Conservation (phyloP, 148 eudicot genomes). For the Cornus florida region DNA sequence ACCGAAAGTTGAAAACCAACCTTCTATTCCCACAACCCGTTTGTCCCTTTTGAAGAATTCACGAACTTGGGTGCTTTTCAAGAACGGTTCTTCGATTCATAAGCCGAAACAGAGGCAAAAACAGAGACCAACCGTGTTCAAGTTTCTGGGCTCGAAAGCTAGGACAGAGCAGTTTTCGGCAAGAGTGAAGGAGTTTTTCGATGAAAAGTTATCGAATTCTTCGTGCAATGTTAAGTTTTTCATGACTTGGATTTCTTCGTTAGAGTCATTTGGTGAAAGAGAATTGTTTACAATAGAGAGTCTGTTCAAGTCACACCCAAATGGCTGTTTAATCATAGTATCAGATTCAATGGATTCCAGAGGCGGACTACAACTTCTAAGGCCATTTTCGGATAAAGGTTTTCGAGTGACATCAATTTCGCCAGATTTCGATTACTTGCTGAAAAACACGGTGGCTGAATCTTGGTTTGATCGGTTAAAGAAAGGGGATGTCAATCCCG, state of each 20-base stretch:
- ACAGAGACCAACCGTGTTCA: background rate
- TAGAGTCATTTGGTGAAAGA: conserved; percentile 52
- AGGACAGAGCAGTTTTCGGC: conserved; percentile 29
- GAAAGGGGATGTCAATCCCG: conserved; percentile 54
- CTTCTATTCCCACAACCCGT: conserved; percentile 24
- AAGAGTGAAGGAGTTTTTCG: conserved; percentile 48
- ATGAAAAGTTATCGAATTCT: conserved; percentile 3
- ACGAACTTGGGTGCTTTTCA: background rate
- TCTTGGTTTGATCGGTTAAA: conserved; percentile 49
- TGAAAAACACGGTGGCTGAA: conserved; percentile 59
- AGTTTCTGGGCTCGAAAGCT: conserved; percentile 16
- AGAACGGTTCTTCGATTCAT: background rate
- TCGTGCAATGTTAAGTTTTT: conserved; percentile 55
- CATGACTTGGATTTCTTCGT: conserved; percentile 90
- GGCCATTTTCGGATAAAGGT: conserved; percentile 46
- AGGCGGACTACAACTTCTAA: conserved; percentile 39
- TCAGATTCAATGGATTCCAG: conserved; percentile 64
- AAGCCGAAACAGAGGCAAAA: conserved; percentile 10
- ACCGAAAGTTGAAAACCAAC: conserved; percentile 17
- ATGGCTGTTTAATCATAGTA: conserved; percentile 67
- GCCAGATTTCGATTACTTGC: conserved; percentile 57
- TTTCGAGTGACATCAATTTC: conserved; percentile 54
- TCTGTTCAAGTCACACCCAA: conserved; percentile 65
- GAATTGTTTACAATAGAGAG: conserved; percentile 59
- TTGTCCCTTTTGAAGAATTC: background rate